Base-by-base conservation (phyloP, 169 alveolate species). In the Eimeria acervulina region DNA sequence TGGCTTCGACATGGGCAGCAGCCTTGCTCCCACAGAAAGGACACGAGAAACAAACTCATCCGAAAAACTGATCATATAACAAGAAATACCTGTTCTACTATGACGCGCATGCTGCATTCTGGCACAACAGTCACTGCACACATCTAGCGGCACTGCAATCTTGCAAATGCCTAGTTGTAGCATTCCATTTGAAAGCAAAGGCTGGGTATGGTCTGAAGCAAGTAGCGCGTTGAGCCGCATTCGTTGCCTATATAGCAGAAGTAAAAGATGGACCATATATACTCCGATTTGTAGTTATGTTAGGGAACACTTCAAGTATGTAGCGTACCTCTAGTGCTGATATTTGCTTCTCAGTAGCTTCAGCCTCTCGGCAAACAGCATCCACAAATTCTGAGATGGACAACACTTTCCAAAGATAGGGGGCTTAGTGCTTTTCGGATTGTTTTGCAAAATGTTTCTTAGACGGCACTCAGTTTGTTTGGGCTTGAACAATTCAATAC, bases 331-430 rank as follows among this genome's bases (percentile, higher is more conserved):
- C 91, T 0, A 51, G 74, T 28, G 66, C n/a, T 38, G 91, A 15
- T 19, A 83, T 51, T 83, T 83, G 55, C 19, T 83, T 83, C 66
- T 83, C 55, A 33, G 66, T 44, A 52, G 91, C 51, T 44, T 83
- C 70, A 28, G 91, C 91, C 33, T 83, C 91, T 33, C 74, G 59
- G 55, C 61, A 42, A 40, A 78, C 31, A 23, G 88, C 61, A 0
- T 78, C 61, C 38, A 26, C 66, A 42, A 63, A 15, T n/a, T 78
- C 88, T 78, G 88, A 40, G 63, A 78, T 23, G 42, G 33, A 42
- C 1, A 40, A 23, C 28, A 40, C 36, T 40, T 40, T 78, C 38
- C 61, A 40, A 40, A 78, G 76, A 36, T 36, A n/a, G 38, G 80
- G 13, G 63, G 23, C 55, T 74, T 0, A 8, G 88, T 19, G 5